These are phyloP conservation scores for Paratinospora sagittata DNA, from an alignment of 164 flowering plant genomes.

Conservation along the genomic window DNA sequence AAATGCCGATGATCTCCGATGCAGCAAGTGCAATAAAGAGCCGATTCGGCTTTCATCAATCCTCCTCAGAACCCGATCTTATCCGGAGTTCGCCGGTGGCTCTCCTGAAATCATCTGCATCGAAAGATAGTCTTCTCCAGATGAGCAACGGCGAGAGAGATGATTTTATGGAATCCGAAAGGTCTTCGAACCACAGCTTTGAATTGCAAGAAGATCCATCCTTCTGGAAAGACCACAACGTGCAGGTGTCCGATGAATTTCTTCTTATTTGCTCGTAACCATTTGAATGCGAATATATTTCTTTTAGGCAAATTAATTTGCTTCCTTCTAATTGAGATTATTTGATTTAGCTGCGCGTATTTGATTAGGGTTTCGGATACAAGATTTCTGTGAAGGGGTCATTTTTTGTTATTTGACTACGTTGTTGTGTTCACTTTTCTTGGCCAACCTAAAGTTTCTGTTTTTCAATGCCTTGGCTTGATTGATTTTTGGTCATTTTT, in stretches of 20 bases:
- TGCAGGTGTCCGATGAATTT: constrained; percentile 46
- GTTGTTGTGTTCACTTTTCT: too few relatives aligned
- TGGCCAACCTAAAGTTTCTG: too few relatives aligned
- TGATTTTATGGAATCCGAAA: constrained; percentile 9
- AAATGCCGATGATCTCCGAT: constrained; percentile 67
- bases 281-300: background rate
- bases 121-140: constrained; percentile 25
- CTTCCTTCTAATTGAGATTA: too few relatives aligned
- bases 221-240: constrained; percentile 89
- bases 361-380: background rate
- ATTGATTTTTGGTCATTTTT: too few relatives aligned
- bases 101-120: constrained; percentile 39
- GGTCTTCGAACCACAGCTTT: constrained; percentile 41
- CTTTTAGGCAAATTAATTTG: too few relatives aligned
- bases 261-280: background rate
- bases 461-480: too few relatives aligned
- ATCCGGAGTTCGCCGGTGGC: constrained; percentile 49
- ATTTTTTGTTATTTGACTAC: too few relatives aligned
- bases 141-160: constrained; percentile 23
- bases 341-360: too few relatives aligned
- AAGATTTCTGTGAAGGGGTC: background rate
- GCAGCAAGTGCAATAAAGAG: constrained; percentile 56
- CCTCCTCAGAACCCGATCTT: constrained; percentile 26
- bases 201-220: constrained; percentile 77
- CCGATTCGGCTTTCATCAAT: constrained; percentile 56